Conservation (phyloP, 352 stramenopile species). For the Globisporangium paddicum region DNA sequence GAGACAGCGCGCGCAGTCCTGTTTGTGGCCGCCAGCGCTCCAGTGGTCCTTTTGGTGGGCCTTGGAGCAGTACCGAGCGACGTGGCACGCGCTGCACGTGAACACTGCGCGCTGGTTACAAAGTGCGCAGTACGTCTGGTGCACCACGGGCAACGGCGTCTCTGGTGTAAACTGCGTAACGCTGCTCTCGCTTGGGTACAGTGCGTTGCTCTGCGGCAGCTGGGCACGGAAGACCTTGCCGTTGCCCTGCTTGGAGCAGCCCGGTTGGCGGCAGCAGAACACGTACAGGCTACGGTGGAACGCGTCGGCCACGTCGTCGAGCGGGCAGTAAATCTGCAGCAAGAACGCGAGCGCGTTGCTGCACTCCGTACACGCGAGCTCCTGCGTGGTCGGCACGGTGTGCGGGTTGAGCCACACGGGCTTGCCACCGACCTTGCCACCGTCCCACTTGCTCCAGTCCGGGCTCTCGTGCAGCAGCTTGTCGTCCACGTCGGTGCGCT, state of each 20-base stretch:
- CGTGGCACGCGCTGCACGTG: conserved; percentile 66
- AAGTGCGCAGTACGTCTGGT: conserved; percentile 36
- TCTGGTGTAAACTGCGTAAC: conserved; percentile 20
- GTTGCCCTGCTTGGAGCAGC: conserved; percentile 54
- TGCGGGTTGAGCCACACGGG: conserved; percentile 86
- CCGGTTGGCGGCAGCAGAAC: conserved; percentile 80
- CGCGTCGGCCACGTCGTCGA: conserved; percentile 80
- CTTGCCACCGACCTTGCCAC: conserved; percentile 86
- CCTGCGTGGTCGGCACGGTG: conserved; percentile 30
- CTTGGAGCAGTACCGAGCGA: conserved; percentile 78
- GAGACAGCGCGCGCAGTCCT: conserved; percentile 41
- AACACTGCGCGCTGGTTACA: conserved; percentile 61
- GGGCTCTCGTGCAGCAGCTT: conserved; percentile 36
- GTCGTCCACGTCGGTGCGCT: conserved; percentile 15
- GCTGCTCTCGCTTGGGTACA: conserved; percentile 73
- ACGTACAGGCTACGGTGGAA: conserved; percentile 94
- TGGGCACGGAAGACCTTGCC: conserved; percentile 84
- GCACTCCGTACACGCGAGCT: conserved; percentile 54
- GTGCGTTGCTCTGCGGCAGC: conserved; percentile 85
- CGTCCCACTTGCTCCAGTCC: conserved; percentile 90
- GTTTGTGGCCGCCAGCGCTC: conserved; percentile 60
- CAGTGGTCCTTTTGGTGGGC: conserved; percentile 79
- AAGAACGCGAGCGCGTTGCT: conserved; percentile 63
- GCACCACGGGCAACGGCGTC: background rate
- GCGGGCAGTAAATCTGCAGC: conserved; percentile 91